Base-by-base conservation (phyloP, 257 asterid species). In the Ocimum tenuiflorum region DNA sequence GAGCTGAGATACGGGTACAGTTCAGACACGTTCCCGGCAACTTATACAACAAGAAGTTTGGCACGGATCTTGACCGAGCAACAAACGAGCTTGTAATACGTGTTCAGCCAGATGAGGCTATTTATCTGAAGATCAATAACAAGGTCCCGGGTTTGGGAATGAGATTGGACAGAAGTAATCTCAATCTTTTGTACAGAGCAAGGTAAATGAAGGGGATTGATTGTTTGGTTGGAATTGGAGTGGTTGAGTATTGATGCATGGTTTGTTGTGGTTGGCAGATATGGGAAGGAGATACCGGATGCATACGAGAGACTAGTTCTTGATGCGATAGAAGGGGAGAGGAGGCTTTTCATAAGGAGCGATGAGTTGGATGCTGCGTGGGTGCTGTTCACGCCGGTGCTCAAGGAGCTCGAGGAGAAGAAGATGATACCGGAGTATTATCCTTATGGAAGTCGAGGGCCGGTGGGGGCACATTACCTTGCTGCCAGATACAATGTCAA, bases 71-170 rank as follows among this genome's bases (percentile, higher is more conserved):
- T 13, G 98, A 89, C 77, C 86, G 68, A 72, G 95, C 96, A 43
- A 89, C 98, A 10, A 92, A 92, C 63, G 98, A 92, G 86, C 95
- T 92, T 8, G 98, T 92, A n/a, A 92, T 92, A 62, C 94, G 99
- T 22, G 96, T 92, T 42, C 98, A 92, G 73, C 98, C 98, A 0
- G 92, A 92, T 64, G 98, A 92, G 80, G 96, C 94, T 15, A 87
- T 92, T 47, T 82, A 89, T 78, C 78, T 92, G 68, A 87, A 85
- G 88, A 84, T 92, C 50, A 92, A 92, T 75, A 92, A 92, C 77
- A 92, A 92, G 78, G 97, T 92, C 60, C 98, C 98, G 7, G 98
- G 97, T 52, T 69, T 92, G 70, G 98, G 91, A 58, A 89, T 89
- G 97, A 76, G 94, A 73, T 68, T 92, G 79, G 98, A 92, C 77